Base-by-base conservation (phyloP, 2,329 filamentous ascomycete species). In the Helotiales sp. region DNA sequence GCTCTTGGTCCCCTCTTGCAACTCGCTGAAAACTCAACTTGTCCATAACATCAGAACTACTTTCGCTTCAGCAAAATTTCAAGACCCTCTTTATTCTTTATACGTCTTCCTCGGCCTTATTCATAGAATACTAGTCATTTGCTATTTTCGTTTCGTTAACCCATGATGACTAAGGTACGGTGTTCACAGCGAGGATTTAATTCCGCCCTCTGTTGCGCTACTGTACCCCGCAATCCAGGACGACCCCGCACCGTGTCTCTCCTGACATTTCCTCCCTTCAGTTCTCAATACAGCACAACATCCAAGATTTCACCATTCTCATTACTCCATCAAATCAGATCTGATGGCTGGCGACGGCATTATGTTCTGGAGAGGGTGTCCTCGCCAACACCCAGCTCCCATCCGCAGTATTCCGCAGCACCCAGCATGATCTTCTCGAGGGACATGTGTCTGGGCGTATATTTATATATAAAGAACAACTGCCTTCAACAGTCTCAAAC, bases 221-320 rank as follows among this genome's bases (percentile, higher is more conserved):
- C 40, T 45, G 40, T 45, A 45, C 49, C 49, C 49, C 49, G 49
- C 49, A 52, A 52, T 30, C 15, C 49, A 28, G 49, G 49, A 52
- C 17, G 49, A 52, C 49, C 49, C 49, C 49, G 49, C 49, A n/a
- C 26, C 24, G 2, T 6, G 5, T 17, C 24, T 13, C 28, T 52
- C 24, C 22, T 24, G 49, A 8, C 2, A 30, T 52, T n/a, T 52
- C 24, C 49, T 52, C 7, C 13, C 45, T 49, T 30, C 13, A 11
- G 24, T 52, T n/a, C 11, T 13, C 49, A 28, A n/a, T 24, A 52
- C 26, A n/a, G 1, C 49, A 52, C 5, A 52, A 30, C 3, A 6
- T 22, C 26, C n/a, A n/a, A n/a, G n/a, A n/a, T n/a, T n/a, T n/a
- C n/a, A n/a, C n/a, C n/a, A n/a, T n/a, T n/a, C n/a, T n/a, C n/a